Percentiles rank a stretch among this genome's conserved stretches.
These are phyloP conservation scores for Pachysandra terminalis DNA, from an alignment of 164 flowering plant genomes.

Conservation along the genomic window DNA sequence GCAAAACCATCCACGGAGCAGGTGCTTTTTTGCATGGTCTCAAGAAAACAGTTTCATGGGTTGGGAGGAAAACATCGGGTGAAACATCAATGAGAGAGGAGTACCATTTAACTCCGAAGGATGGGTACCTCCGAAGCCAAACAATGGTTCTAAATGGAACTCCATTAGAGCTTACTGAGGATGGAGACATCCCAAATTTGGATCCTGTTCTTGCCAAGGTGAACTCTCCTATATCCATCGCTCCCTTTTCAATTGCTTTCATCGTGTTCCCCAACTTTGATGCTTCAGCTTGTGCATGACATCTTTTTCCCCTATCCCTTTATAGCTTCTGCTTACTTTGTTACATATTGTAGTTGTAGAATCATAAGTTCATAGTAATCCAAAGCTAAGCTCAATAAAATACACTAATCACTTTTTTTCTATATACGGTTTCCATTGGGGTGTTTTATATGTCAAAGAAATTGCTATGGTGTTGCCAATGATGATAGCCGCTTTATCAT, in stretches of 20 bases:
- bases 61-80: conserved; percentile 49
- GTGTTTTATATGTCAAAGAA: too few relatives aligned
- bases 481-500: too few relatives aligned
- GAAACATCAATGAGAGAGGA: conserved; percentile 50
- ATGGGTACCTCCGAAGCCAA: too few relatives aligned
- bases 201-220: conserved; percentile 37
- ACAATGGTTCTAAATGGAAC: too few relatives aligned
- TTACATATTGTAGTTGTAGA: neutral
- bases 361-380: neutral
- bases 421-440: too few relatives aligned
- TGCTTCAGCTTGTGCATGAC: conserved; percentile 59
- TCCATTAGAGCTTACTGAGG: conserved; percentile 43
- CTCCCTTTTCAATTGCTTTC: conserved; percentile 76
- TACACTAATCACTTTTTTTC: too few relatives aligned
- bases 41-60: conserved; percentile 57
- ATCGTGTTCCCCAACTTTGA: conserved; percentile 54
- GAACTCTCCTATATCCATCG: conserved; percentile 41
- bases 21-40: conserved; percentile 33
- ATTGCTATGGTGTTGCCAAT: too few relatives aligned
- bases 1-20: conserved; percentile 9
- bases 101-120: conserved; percentile 77
- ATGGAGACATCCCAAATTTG: conserved; percentile 60
- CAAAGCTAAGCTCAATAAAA: too few relatives aligned
- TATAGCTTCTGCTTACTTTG: neutral
- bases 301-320: neutral